phyloP scores from a whole-genome alignment of 106 monocot genomes.

The Dioscorea alata region DNA sequence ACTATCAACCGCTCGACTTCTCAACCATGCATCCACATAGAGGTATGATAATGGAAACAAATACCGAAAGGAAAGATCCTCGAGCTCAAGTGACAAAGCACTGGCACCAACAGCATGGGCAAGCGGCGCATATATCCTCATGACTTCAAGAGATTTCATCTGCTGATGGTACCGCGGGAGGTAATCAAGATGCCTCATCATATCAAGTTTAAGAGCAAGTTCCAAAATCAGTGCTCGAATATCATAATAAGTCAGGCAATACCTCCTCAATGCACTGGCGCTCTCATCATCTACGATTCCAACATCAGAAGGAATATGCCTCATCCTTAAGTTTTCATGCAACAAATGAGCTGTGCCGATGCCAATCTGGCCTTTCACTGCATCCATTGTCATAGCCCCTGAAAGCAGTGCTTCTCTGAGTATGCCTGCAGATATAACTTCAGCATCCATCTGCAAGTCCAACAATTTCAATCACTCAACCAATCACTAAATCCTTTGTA shows the following conservation, averaged over 20 bases:
- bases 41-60: constrained; percentile 83
- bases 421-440: constrained; percentile 88
- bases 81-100: constrained; percentile 68
- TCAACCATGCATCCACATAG: constrained; percentile 77
- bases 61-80: constrained; percentile 83
- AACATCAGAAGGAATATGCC: constrained; percentile 54
- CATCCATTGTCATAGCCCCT: constrained; percentile 53
- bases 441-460: constrained; percentile 85
- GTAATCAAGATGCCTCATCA: constrained; percentile 61
- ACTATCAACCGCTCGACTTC: constrained; percentile 37
- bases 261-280: constrained; percentile 53
- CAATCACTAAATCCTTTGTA: too few relatives aligned
- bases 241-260: constrained; percentile 83
- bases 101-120: constrained; percentile 83
- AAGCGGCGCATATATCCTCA: constrained; percentile 91
- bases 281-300: constrained; percentile 70
- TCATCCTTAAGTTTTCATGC: constrained; percentile 76
- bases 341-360: constrained; percentile 54
- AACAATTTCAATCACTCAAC: neutral
- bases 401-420: constrained; percentile 59
- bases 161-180: constrained; percentile 72
- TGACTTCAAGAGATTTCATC: constrained; percentile 58
- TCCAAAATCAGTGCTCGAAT: constrained; percentile 75
- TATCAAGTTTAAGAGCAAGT: constrained; percentile 71
- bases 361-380: constrained; percentile 62